Base-by-base conservation (phyloP, 495 filamentous ascomycete genomes). In the Penicillium steckii region DNA sequence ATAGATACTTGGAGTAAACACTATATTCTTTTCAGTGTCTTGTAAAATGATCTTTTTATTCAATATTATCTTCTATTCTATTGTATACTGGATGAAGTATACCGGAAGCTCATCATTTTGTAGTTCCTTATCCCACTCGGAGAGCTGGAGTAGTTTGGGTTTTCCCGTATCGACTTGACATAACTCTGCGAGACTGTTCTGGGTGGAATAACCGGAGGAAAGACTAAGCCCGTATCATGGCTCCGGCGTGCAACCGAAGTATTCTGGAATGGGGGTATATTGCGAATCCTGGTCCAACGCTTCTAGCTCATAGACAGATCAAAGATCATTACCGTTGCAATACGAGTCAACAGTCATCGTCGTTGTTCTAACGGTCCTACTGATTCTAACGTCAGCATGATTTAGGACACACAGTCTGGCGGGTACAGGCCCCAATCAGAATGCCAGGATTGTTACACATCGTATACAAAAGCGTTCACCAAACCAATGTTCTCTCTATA, bases 51-150 rank as follows among this genome's bases (percentile, higher is more conserved):
- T 43, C 47, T 53, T 55, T 3, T 66, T 66, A 35, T 68, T 68
- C 13, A 73, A 35, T 4, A 23, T 53, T 5, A 68, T 50, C 54
- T 68, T 70, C 64, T 57, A 71, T 29, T 71, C 64, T 41, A 71
- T 72, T 18, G 52, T 62, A 52, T 72, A 70, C 32, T 64, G 51
- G 54, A 70, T 59, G 46, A 38, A 67, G 53, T 6, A 65, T 50
- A 57, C 61, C 33, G 45, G 50, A 35, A 63, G 46, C 53, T 68
- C 60, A 54, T 67, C 41, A 44, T 19, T 26, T 67, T 59, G 3
- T 19, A 33, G 48, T 29, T 26, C 35, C 1, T 58, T 42, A 8
- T 55, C 13, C 54, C 44, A 62, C 25, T 60, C 47, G 13, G 47
- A 51, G 17, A 56, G 44, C 19, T 55, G 25, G 30, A 59, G 59